Evolutionary conservation across 2,329 filamentous ascomycete genomes (phyloP).

Genomic region (Penicillium psychrosexuale): DNA sequence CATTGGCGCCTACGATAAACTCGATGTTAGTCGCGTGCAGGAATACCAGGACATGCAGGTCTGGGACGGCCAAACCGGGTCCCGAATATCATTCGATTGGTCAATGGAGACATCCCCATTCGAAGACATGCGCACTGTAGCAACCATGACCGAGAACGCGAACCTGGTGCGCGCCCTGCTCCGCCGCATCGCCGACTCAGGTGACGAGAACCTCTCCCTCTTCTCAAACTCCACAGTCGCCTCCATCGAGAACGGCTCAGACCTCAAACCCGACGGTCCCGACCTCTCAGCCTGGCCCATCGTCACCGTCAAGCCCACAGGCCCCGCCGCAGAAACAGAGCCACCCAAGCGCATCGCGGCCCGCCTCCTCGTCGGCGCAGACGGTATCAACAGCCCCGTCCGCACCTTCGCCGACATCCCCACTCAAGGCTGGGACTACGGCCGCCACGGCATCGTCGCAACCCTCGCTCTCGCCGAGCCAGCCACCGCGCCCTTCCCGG

Average conservation of each 20-base stretch:
- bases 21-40: constrained; percentile 72
- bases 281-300: constrained; percentile 88
- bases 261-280: constrained; percentile 58
- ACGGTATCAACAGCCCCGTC: constrained; percentile 92
- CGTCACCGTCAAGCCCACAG: constrained; percentile 64
- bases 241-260: constrained; percentile 70
- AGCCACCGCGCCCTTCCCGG: constrained; percentile 29
- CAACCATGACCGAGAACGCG: constrained; percentile 94
- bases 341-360: constrained; percentile 63
- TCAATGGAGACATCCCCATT: constrained; percentile 46
- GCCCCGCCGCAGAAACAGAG: constrained; percentile 18
- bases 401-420: constrained; percentile 83
- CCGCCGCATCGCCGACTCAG: constrained; percentile 66
- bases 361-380: constrained; percentile 83
- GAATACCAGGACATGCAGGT: constrained; percentile 96
- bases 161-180: constrained; percentile 82
- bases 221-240: constrained; percentile 76
- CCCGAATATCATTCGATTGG: constrained; percentile 87
- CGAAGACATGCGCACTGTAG: constrained; percentile 63
- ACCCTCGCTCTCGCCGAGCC: constrained; percentile 67
- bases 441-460: constrained; percentile 84
- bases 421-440: constrained; percentile 89
- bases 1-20: constrained; percentile 81
- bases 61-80: constrained; percentile 90
- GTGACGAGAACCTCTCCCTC: constrained; percentile 57